A percentile compares a stretch with the other conserved stretches of the same genome.
Evolutionary conservation across 2,329 filamentous ascomycete species (phyloP).

Genomic region (Fusarium pseudograminearum): DNA sequence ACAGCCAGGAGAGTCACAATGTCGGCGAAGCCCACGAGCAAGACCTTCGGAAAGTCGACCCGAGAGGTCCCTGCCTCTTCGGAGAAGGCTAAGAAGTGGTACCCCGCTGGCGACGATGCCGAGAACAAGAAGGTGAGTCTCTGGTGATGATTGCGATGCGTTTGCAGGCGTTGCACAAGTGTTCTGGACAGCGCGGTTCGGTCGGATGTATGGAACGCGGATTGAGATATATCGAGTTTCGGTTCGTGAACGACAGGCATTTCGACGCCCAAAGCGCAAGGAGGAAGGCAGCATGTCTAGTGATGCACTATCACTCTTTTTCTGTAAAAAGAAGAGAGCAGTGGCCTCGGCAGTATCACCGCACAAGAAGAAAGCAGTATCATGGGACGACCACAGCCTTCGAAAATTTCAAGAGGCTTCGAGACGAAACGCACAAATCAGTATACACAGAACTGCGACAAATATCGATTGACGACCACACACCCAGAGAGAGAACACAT

Average conservation of each 20-base stretch:
- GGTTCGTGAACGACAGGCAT: conserved; percentile 19
- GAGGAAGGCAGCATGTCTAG: conserved; percentile 3
- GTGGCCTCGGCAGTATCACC: neutral
- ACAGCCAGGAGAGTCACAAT: conserved; percentile 70
- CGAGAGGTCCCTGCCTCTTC: conserved; percentile 86
- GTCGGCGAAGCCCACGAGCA: conserved; percentile 82
- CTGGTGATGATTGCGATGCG: conserved; percentile 43
- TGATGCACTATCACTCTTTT: neutral
- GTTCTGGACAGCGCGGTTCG: conserved; percentile 11
- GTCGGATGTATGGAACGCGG: conserved; percentile 21
- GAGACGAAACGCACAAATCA: conserved; percentile 33
- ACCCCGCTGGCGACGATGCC: conserved; percentile 92
- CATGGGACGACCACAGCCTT: conserved; percentile 13
- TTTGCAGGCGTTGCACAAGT: conserved; percentile 31
- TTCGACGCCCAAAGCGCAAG: conserved; percentile 21
- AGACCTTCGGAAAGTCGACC: conserved; percentile 98
- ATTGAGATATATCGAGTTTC: conserved; percentile 19
- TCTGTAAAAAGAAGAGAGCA: neutral
- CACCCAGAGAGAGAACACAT: neutral
- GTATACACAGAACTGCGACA: conserved; percentile 15
- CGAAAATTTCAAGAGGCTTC: conserved; percentile 31
- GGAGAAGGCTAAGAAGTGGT: conserved; percentile 99
- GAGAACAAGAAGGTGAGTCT: conserved; percentile 93
- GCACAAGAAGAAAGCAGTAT: conserved; percentile 10
- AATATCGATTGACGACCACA: conserved; percentile 35